Conservation (phyloP, 148 eudicot genomes). For the Bassia scoparia region DNA sequence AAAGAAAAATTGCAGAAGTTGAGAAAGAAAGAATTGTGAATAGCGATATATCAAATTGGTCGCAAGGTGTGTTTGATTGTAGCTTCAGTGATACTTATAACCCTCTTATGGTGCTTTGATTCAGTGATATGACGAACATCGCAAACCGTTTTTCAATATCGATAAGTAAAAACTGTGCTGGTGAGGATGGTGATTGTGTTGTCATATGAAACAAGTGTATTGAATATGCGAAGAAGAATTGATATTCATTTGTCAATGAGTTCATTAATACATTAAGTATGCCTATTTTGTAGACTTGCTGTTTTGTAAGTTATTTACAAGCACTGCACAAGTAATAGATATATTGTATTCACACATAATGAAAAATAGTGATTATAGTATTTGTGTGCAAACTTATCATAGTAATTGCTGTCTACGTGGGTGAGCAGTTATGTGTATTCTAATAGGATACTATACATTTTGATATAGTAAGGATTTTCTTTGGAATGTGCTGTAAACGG, state of each 20-base stretch:
- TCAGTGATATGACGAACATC: not conserved
- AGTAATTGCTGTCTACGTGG: no score
- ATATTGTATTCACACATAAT: not conserved
- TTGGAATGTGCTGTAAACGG: no score
- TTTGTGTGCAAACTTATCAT: not conserved
- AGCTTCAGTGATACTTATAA: not conserved
- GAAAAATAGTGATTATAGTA: not conserved
- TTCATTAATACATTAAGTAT: not conserved
- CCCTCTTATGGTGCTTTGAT: not conserved
- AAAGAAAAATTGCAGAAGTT: constrained; percentile 62
- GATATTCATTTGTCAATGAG: not conserved
- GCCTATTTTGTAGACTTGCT: not conserved
- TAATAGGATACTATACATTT: no score
- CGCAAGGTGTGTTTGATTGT: constrained; percentile 60
- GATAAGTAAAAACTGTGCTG: not conserved
- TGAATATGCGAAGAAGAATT: not conserved
- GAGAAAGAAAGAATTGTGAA: constrained; percentile 81
- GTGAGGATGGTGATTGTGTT: not conserved
- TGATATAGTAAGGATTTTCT: no score
- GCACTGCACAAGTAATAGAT: not conserved
- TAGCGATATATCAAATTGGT: constrained; percentile 94
- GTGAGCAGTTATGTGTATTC: no score
- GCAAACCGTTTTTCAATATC: not conserved
- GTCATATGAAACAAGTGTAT: constrained; percentile 1
- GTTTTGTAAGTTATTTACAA: not conserved